Percentiles rank a stretch among this genome's conserved stretches.
Conservation (phyloP, 1,284 basidiomycete genomes). For the Ustilago shanxiensis region DNA sequence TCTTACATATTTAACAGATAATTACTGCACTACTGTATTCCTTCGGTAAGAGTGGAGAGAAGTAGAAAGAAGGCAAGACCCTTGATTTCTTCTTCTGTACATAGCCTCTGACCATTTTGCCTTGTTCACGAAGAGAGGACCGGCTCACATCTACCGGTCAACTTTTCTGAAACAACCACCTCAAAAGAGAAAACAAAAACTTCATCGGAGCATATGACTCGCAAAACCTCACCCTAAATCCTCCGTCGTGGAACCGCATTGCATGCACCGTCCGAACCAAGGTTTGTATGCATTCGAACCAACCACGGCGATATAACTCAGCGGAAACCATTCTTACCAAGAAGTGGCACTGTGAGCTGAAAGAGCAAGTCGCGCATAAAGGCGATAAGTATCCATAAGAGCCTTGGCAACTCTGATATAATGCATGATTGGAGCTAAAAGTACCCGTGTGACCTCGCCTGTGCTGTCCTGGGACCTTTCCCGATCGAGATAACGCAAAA, state of each 20-base stretch:
- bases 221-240: no score
- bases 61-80: no score
- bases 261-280: no score
- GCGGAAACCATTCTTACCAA: no score
- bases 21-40: no score
- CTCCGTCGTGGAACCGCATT: no score
- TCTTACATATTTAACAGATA: no score
- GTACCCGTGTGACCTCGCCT: constrained; percentile 3
- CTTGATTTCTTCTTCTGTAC: not conserved
- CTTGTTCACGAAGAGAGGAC: not conserved
- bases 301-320: no score
- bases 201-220: no score
- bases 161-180: constrained; percentile 4
- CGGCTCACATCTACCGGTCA: constrained; percentile 3
- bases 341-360: no score
- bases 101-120: not conserved
- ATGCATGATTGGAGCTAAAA: not conserved
- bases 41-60: not conserved
- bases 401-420: not conserved
- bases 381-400: not conserved
- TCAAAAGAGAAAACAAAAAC: not conserved
- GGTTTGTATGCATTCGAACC: no score
- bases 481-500: not conserved
- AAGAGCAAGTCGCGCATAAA: not conserved
- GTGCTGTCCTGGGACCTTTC: not conserved